A percentile compares a stretch with the other conserved stretches of the same genome.
Conservation (phyloP, 2,329 filamentous ascomycete species). For the Fusarium illudens region DNA sequence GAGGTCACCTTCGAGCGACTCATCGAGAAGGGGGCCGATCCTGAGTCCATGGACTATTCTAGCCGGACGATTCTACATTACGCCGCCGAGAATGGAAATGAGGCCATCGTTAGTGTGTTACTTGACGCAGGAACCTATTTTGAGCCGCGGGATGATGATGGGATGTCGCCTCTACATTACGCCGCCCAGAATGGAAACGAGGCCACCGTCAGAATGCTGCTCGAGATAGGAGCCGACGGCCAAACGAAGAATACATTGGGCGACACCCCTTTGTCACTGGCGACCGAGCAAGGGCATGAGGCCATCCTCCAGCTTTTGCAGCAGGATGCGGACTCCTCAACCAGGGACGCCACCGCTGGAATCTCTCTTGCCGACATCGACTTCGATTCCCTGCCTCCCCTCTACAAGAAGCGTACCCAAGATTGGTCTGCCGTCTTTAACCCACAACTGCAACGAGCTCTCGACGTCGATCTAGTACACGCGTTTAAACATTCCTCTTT, state of each 20-base stretch:
- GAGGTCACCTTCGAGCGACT: background rate
- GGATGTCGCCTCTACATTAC: background rate
- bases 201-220: background rate
- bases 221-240: background rate
- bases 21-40: background rate
- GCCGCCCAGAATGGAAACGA: background rate
- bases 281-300: background rate
- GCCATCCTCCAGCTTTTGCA: background rate
- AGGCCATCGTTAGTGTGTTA: background rate
- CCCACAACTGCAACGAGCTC: background rate
- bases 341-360: background rate
- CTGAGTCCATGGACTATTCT: too few relatives aligned
- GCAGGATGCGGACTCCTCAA: background rate
- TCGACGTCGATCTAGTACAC: background rate
- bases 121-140: background rate
- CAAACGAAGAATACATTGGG: background rate
- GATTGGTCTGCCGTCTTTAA: background rate
- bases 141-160: background rate
- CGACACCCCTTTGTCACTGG: background rate
- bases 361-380: background rate
- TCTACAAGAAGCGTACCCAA: background rate
- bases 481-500: background rate
- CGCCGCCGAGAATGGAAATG: background rate
- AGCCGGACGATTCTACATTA: background rate
- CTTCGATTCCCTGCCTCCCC: background rate